A percentile compares a stretch with the other conserved stretches of the same genome.
Evolutionary conservation across 2,329 filamentous ascomycete species (phyloP).

Genomic region (Stachybotrys echinatus): DNA sequence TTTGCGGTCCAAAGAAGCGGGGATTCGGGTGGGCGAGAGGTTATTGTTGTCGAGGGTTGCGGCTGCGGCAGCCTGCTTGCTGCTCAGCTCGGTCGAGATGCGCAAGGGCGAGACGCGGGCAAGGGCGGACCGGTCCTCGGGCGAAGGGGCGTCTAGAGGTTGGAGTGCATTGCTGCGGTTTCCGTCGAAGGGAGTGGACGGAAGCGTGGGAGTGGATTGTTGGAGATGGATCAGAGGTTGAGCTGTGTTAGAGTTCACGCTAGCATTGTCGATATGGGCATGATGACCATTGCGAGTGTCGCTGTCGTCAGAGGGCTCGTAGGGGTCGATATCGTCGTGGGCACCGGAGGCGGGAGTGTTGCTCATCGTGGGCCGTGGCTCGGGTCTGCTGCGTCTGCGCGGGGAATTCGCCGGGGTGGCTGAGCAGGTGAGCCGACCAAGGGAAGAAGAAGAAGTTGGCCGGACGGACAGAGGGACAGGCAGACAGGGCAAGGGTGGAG

Average conservation of each 20-base stretch:
- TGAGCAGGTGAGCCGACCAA: neutral
- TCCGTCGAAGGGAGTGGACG: neutral
- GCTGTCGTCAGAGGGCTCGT: neutral
- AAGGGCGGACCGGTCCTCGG: constrained; percentile 9
- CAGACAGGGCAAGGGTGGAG: too few species aligned
- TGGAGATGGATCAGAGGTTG: neutral
- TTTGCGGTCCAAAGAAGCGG: constrained; percentile 19
- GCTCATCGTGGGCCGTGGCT: neutral
- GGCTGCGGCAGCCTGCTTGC: constrained; percentile 13
- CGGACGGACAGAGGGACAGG: neutral
- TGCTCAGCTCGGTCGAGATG: constrained; percentile 30
- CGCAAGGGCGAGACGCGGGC: constrained; percentile 23
- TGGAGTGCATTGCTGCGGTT: neutral
- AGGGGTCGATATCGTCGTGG: neutral
- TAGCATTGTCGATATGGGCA: neutral
- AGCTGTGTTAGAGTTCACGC: neutral
- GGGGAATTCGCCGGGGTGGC: neutral
- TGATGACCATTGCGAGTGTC: neutral
- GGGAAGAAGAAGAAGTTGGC: neutral
- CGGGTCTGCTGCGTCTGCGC: neutral
- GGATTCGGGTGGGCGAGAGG: constrained; percentile 22
- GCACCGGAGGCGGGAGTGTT: neutral
- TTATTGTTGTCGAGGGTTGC: constrained; percentile 19
- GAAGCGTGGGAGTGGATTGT: neutral
- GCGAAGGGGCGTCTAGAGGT: constrained; percentile 6